Percentiles rank a stretch among this genome's conserved stretches.
These are phyloP conservation scores for Ulvella scutata DNA, from an alignment of 139 green algal species.

Conservation along the genomic window DNA sequence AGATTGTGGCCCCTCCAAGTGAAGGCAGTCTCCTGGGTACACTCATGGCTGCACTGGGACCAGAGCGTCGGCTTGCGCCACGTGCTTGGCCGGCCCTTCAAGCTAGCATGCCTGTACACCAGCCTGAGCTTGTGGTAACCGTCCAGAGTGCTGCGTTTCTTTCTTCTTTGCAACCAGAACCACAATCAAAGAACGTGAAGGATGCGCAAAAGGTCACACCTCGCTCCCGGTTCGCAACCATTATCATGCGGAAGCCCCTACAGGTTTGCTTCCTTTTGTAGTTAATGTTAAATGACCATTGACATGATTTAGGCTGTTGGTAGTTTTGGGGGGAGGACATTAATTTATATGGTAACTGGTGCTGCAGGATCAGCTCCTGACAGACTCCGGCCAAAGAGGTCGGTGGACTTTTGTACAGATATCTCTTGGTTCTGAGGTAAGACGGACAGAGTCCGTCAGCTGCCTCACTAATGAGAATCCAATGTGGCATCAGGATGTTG, in stretches of 20 bases:
- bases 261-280: too few species aligned
- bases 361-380: too few species aligned
- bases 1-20: background rate
- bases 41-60: background rate
- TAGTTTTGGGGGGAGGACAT: too few species aligned
- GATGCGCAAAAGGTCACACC: too few species aligned
- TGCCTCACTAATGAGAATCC: background rate
- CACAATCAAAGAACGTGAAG: too few species aligned
- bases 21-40: background rate
- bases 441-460: background rate
- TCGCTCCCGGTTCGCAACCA: too few species aligned
- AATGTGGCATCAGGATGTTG: background rate
- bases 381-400: background rate
- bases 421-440: background rate
- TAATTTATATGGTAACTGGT: too few species aligned
- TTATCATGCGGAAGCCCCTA: too few species aligned
- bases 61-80: background rate
- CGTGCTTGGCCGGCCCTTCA: background rate
- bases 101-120: background rate
- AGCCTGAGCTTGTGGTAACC: background rate
- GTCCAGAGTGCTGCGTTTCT: background rate
- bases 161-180: too few species aligned
- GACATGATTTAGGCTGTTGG: too few species aligned
- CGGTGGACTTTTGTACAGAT: background rate
- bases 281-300: too few species aligned